Percentiles rank a stretch among this genome's conserved stretches.
These are phyloP conservation scores for Cynanchum wilfordii DNA, from an alignment of 257 asterid species.

Conservation along the genomic window DNA sequence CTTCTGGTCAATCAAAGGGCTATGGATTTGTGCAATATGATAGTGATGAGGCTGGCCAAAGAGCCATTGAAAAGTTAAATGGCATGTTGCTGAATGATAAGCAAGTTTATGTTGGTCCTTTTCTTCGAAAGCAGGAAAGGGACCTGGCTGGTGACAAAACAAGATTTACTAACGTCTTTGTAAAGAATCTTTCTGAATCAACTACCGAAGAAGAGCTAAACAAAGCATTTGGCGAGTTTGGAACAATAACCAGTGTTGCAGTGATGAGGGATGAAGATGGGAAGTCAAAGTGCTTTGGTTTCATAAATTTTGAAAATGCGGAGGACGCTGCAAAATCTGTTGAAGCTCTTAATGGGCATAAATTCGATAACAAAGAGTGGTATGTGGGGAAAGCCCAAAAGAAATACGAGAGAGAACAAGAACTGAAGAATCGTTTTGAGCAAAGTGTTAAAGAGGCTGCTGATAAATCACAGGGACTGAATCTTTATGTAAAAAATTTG, in stretches of 20 bases:
- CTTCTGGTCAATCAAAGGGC: conserved; percentile 75
- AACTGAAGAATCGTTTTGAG: conserved; percentile 65
- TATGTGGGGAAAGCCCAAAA: conserved; percentile 94
- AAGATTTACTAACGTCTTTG: conserved; percentile 73
- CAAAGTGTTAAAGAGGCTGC: conserved; percentile 73
- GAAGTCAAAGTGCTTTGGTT: conserved; percentile 79
- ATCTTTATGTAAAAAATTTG: conserved; percentile 76
- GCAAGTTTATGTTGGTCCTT: conserved; percentile 81
- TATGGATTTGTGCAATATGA: conserved; percentile 91
- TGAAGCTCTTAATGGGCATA: conserved; percentile 69
- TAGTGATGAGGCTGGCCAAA: conserved; percentile 74
- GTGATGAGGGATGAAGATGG: conserved; percentile 89
- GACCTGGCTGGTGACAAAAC: conserved; percentile 60
- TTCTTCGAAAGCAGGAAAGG: conserved; percentile 84
- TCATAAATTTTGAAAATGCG: conserved; percentile 78
- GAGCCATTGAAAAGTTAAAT: conserved; percentile 77
- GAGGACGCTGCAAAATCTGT: conserved; percentile 91
- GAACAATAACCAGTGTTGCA: conserved; percentile 57
- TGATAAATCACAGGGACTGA: conserved; percentile 74
- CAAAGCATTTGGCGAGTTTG: conserved; percentile 62
- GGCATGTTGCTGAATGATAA: conserved; percentile 89
- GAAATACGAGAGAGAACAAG: conserved; percentile 78
- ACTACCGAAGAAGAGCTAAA: conserved; percentile 65
- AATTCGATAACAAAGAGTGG: conserved; percentile 72
- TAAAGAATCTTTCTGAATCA: conserved; percentile 73